Percentiles rank a stretch among this genome's conserved stretches.
Evolutionary conservation across 352 stramenopile genomes (phyloP).

Genomic region (Phytopythium aichiense): DNA sequence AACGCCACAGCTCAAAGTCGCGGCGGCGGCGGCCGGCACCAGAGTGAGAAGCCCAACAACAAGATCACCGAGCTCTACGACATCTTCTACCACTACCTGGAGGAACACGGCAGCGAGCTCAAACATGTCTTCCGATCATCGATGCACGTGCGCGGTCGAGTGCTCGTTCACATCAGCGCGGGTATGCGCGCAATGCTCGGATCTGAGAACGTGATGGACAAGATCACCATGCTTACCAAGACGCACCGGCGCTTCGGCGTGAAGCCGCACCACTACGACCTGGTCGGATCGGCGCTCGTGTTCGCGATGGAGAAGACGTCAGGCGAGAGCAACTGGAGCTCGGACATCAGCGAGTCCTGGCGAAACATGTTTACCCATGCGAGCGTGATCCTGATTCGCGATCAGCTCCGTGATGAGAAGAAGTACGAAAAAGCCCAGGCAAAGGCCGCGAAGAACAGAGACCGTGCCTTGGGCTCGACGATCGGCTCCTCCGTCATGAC

Average conservation of each 20-base stretch:
- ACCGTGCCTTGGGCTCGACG: slow-evolving; percentile 7
- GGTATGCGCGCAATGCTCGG: slow-evolving; percentile 45
- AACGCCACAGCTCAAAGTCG: slow-evolving; percentile 10
- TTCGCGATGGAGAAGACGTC: slow-evolving; percentile 40
- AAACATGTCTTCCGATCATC: slow-evolving; percentile 50
- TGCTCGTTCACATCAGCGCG: slow-evolving; percentile 49
- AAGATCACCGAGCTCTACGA: slow-evolving; percentile 44
- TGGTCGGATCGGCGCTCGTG: slow-evolving; percentile 28
- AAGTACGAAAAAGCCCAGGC: slow-evolving; percentile 15
- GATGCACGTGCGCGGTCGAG: slow-evolving; percentile 37
- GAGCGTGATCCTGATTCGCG: slow-evolving; percentile 37
- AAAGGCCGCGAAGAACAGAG: slow-evolving; percentile 16
- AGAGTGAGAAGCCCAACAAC: slow-evolving; percentile 24
- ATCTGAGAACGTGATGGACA: slow-evolving; percentile 29
- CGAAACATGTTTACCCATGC: slow-evolving; percentile 33
- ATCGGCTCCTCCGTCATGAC: slow-evolving; percentile 17
- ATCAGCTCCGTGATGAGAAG: slow-evolving; percentile 27
- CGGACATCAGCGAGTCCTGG: slow-evolving; percentile 40
- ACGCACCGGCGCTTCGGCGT: slow-evolving; percentile 47
- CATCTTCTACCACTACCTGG: slow-evolving; percentile 46
- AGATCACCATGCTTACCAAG: slow-evolving; percentile 36
- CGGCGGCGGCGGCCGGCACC: slow-evolving; percentile 17
- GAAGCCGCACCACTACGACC: slow-evolving; percentile 40
- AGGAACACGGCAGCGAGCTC: slow-evolving; percentile 39
- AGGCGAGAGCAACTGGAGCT: slow-evolving; percentile 25